phyloP scores from a whole-genome alignment of 163 green algal species.

The Chloroidium sp. region DNA sequence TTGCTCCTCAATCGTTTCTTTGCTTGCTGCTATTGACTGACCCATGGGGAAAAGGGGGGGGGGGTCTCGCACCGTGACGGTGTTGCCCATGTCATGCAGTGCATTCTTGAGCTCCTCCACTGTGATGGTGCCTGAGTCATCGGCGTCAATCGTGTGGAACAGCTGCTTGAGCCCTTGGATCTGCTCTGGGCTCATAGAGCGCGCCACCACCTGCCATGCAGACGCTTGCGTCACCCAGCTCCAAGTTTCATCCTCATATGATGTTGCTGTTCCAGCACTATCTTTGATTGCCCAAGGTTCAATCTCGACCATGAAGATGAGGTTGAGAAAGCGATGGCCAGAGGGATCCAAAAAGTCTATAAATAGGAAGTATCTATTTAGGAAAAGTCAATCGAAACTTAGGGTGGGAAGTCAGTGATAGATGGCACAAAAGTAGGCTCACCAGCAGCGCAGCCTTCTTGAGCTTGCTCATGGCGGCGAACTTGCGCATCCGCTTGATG shows the following conservation, averaged over 20 bases:
- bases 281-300: too few relatives aligned
- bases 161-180: constrained; percentile 58
- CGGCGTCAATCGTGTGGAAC: constrained; percentile 84
- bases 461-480: constrained; percentile 84
- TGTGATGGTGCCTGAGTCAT: constrained; percentile 82
- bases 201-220: constrained; percentile 29
- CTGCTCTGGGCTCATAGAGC: constrained; percentile 53
- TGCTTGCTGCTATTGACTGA: constrained; percentile 7
- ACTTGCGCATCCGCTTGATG: constrained; percentile 62
- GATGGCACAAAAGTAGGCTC: too few relatives aligned
- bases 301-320: too few relatives aligned
- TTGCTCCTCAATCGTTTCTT: too few relatives aligned
- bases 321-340: too few relatives aligned
- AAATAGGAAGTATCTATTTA: too few relatives aligned
- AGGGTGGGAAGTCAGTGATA: too few relatives aligned
- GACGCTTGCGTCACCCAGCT: too few relatives aligned
- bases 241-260: too few relatives aligned
- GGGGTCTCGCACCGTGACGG: not conserved
- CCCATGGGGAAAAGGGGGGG: not conserved
- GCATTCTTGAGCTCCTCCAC: constrained; percentile 50
- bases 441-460: constrained; percentile 86
- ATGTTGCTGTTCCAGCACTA: too few relatives aligned
- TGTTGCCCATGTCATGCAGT: constrained; percentile 15
- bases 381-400: too few relatives aligned
- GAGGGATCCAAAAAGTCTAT: too few relatives aligned